Evolutionary conservation across 306 rosid genomes (phyloP), one percentile per base, ranked within the genome.

Genomic region (Cucurbita moschata): DNA sequence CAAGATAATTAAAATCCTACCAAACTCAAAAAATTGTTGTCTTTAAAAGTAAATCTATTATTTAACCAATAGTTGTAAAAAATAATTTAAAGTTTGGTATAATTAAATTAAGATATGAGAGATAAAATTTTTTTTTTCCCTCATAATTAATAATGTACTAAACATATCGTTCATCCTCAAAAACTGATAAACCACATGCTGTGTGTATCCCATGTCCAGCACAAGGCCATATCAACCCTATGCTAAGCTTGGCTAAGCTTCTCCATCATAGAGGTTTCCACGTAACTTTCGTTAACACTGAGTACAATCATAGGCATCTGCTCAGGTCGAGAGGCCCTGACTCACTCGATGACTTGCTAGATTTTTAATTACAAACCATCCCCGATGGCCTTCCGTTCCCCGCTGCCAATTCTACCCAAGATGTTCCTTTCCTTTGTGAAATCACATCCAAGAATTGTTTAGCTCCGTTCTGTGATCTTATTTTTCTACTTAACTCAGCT

Each of bases 301-400:
- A 68, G 13, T 68, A 21, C 42, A 68, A 68, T 30, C 73, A 68
- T 3, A 0, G 73, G 21, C 55, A 57, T 14, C 57, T 68, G 0
- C 73, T 68, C 57, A 13, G 47, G 7, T 68, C 57, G 19, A 68
- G 73, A 44, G 73, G 73, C 43, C 21, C 57, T 21, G 2, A 23
- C 57, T 50, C 73, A 3, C 73, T 68, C 38, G 43, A 68, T 14
- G 73, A 57, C 13, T 47, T 47, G 40, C 42, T n/a, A 0, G 23
- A 14, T 26, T 68, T 68, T 68, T 12, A 5, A 2, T 68, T 68
- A 23, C 5, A 2, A 26, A 47, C 55, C 10, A 68, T 68, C 16
- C 21, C 90, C 0, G 89, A 89, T 0, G 90, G 92, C 19, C 89
- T 87, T 5, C 92, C 96, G 0, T 81, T 76, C 10, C 13, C 84